Evolutionary conservation across 2,329 filamentous ascomycete species (phyloP).

Genomic region (Botrytis pseudocinerea): DNA sequence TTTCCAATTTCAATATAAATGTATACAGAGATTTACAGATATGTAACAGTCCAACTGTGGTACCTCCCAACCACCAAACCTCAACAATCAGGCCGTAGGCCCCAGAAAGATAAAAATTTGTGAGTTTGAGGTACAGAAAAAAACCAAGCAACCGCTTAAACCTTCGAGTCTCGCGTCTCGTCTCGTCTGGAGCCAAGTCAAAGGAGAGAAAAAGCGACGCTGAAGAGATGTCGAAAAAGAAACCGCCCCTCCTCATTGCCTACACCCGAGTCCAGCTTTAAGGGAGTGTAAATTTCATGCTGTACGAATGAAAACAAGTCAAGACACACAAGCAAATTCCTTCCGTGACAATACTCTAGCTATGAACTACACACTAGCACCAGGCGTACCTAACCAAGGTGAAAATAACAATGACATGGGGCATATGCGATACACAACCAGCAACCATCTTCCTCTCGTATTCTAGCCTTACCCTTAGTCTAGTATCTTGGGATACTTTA

Average conservation of each 20-base stretch:
- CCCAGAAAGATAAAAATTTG: background rate
- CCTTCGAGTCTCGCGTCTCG: background rate
- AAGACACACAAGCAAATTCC: background rate
- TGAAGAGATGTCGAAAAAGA: background rate
- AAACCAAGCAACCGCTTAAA: background rate
- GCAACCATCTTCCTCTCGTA: rapidly evolving
- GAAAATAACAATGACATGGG: background rate
- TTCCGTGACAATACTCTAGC: background rate
- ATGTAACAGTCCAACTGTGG: background rate
- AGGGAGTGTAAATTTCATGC: background rate
- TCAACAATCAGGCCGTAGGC: background rate
- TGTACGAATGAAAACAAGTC: background rate
- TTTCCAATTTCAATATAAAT: background rate
- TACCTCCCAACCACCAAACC: background rate
- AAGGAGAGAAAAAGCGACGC: background rate
- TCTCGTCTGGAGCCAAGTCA: background rate
- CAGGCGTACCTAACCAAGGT: background rate
- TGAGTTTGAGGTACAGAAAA: background rate
- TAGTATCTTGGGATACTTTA: background rate
- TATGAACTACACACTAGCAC: background rate
- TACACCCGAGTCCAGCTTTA: background rate
- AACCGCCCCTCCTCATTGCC: background rate
- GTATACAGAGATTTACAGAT: background rate
- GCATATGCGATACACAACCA: background rate
- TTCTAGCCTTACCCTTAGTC: background rate